Base-by-base conservation (phyloP, 371 early-diverging fungal genomes). In the Coemansia sp. region DNA sequence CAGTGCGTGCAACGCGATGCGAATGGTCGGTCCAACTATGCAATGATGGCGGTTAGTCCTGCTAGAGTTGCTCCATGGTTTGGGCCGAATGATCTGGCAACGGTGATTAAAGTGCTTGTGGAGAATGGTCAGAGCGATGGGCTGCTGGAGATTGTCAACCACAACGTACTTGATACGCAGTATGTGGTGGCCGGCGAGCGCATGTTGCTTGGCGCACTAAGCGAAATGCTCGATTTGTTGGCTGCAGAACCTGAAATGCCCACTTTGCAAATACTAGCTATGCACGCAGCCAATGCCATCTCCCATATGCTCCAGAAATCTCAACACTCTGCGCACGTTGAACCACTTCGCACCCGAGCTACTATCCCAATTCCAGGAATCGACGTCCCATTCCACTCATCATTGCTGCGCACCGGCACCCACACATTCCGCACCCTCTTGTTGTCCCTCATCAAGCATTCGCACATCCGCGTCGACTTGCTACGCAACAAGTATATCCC, bases 341-440 rank as follows among this genome's bases (percentile, higher is more conserved):
- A 79, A 50, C 88, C 90, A 34, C 90, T 90, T 67, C 92, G 97
- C 71, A 94, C 95, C 40, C 42, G 31, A 16, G 94, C 97, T 26
- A 95, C 98, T 37, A 93, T 95, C 29, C 97, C 97, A 50, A 79
- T 97, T 24, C 84, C 86, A 21, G 97, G 97, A 66, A 92, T 97
- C 63, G 98, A 97, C 77, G 93, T 97, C 59, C 98, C 98, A 54
- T 97, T 96, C 91, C 98, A 97, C 83, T 96, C 97, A 4, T 85
- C 87, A 62, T 93, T 93, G 90, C 85, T 97, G 78, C 80, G 89
- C 40, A 88, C 87, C 64, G 95, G 96, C 80, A 94, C 96, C 60
- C 84, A 86, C 50, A 91, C 95, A 56, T 96, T 97, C 94, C 92
- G 97, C 69, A 87, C 88, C 64, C 88, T 93, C 74, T 81, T 97